Conservation (phyloP, 371 early-diverging fungal species). For the Lichtheimia ramosa region DNA sequence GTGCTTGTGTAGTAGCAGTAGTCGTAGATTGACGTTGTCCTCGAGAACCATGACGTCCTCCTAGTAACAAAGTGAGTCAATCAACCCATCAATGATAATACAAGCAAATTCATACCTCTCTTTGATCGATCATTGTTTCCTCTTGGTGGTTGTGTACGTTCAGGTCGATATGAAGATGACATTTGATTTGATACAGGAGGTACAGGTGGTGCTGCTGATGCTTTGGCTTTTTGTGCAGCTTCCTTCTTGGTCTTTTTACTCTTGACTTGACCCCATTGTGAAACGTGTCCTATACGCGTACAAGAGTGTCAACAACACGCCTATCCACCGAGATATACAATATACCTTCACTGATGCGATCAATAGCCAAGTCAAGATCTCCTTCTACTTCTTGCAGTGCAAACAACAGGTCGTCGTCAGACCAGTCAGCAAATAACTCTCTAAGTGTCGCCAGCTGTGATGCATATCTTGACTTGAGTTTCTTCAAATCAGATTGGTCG, state of each 20-base stretch:
- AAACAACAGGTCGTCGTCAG: conserved; percentile 84
- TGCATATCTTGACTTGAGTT: conserved; percentile 66
- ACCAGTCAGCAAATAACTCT: conserved; percentile 87
- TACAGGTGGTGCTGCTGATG: conserved; percentile 34
- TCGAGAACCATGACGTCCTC: conserved; percentile 38
- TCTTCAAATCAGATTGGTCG: conserved; percentile 66
- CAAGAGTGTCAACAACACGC: neutral
- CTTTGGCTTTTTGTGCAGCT: conserved; percentile 49
- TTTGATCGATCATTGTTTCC: conserved; percentile 16
- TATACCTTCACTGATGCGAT: conserved; percentile 83
- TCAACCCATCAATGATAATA: neutral
- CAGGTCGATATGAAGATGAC: conserved; percentile 10
- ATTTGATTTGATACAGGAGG: conserved; percentile 12
- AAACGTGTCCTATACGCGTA: conserved; percentile 68
- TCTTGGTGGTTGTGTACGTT: conserved; percentile 10
- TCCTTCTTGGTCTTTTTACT: conserved; percentile 67
- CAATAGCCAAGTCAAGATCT: conserved; percentile 79
- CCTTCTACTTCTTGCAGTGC: conserved; percentile 84
- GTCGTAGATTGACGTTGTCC: conserved; percentile 18
- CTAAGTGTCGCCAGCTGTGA: conserved; percentile 67
- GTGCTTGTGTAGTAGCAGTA: conserved; percentile 16
- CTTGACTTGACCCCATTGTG: conserved; percentile 93
- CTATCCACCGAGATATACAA: neutral
- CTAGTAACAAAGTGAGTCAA: conserved; percentile 18
- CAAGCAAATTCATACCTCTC: conserved; percentile 21